Conservation (phyloP, 495 filamentous ascomycete species). For the Tuber borchii region DNA sequence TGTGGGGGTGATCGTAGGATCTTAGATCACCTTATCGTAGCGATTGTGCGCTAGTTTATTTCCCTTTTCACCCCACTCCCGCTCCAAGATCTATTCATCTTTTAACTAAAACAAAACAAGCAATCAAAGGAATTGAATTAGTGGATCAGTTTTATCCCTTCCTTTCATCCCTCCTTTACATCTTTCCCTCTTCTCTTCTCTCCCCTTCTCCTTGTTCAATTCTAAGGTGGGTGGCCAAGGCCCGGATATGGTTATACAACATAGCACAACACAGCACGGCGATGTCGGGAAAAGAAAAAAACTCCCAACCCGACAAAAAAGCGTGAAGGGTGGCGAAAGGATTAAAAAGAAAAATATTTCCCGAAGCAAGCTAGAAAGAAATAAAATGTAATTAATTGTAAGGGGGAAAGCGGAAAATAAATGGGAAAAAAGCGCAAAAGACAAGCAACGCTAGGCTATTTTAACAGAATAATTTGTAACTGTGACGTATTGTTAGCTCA, state of each 20-base stretch:
- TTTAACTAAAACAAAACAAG: not conserved
- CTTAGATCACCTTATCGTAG: not conserved
- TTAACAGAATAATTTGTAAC: slow-evolving; percentile 55
- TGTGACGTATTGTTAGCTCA: slow-evolving; percentile 18
- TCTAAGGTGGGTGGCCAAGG: not conserved
- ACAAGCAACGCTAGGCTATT: not conserved
- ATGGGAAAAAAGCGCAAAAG: not conserved
- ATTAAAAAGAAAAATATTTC: not conserved
- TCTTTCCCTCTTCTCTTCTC: not conserved
- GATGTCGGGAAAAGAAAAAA: not conserved
- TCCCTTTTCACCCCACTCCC: not conserved
- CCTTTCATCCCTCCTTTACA: not conserved
- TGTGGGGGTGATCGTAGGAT: not conserved
- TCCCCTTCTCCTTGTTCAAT: not conserved
- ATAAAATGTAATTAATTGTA: not conserved
- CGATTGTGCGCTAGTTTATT: not conserved
- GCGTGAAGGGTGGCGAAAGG: not conserved
- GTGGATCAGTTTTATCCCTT: not conserved
- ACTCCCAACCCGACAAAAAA: not conserved
- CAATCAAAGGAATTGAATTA: not conserved
- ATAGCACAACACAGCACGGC: not conserved
- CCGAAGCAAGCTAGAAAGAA: not conserved
- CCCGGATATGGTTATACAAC: not conserved
- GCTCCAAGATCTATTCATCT: not conserved
- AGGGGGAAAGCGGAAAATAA: not conserved